phyloP scores from a whole-genome alignment of 495 filamentous ascomycete species.

The Tuber indicum region DNA sequence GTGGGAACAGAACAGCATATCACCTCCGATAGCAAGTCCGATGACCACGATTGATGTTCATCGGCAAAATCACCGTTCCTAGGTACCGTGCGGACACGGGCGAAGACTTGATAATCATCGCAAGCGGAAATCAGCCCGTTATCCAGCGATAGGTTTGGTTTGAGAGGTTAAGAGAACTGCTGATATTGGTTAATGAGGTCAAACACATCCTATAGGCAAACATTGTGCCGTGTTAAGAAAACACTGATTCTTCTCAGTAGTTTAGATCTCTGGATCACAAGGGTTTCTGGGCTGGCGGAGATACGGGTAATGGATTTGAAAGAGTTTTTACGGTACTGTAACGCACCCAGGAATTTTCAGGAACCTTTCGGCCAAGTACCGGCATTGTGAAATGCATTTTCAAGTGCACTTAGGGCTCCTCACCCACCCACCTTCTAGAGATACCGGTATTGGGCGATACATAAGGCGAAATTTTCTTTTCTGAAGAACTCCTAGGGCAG shows the following conservation, averaged over 20 bases:
- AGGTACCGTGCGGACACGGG: not conserved
- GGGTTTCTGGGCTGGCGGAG: not conserved
- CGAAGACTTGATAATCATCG: not conserved
- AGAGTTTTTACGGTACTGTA: not conserved
- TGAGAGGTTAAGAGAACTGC: not conserved
- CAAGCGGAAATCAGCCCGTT: not conserved
- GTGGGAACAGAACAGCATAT: not conserved
- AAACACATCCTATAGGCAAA: not conserved
- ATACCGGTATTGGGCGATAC: not conserved
- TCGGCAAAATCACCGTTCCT: not conserved
- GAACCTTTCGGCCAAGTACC: not conserved
- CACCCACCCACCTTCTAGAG: not conserved
- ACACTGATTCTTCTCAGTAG: not conserved
- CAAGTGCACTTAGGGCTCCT: not conserved
- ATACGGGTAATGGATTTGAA: not conserved
- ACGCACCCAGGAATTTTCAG: not conserved
- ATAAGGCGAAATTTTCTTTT: not conserved
- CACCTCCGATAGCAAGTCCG: conserved; percentile 1
- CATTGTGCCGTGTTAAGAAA: not conserved
- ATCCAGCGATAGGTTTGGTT: not conserved
- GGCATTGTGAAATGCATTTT: not conserved
- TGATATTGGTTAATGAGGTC: not conserved
- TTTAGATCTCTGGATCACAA: not conserved
- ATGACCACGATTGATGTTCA: not conserved
- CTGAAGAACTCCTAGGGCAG: not conserved